phyloP scores from a whole-genome alignment of 768 basidiomycete genomes.

The Coprinopsis strossmayeri region DNA sequence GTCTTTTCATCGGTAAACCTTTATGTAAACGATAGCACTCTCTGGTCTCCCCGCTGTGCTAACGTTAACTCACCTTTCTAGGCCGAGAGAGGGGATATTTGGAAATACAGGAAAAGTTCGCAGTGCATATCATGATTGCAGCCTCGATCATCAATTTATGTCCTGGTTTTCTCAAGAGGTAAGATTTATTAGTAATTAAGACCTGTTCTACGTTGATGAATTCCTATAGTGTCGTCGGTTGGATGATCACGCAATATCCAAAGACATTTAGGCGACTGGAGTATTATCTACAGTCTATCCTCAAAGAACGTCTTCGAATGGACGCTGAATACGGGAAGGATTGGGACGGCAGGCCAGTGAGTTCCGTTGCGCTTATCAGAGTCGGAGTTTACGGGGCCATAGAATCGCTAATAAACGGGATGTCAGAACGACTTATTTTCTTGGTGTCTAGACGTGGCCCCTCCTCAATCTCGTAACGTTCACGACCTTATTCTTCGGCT shows the following conservation, averaged over 20 bases:
- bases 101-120: conserved; percentile 20
- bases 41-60: background rate
- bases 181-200: background rate
- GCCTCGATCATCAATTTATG: conserved; percentile 18
- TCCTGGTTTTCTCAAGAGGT: conserved; percentile 28
- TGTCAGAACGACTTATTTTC: conserved; percentile 38
- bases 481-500: conserved; percentile 22
- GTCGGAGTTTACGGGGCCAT: too few species aligned
- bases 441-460: conserved; percentile 30
- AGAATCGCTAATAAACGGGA: conserved; percentile 2
- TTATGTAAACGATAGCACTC: conserved; percentile 26
- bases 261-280: conserved; percentile 3
- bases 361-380: background rate
- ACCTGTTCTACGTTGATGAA: background rate
- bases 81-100: conserved; percentile 33
- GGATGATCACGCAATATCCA: conserved; percentile 11
- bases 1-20: conserved; percentile 38
- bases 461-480: conserved; percentile 5
- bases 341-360: conserved; percentile 21
- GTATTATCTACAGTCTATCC: conserved; percentile 18
- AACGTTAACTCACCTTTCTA: conserved; percentile 15
- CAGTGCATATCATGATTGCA: conserved; percentile 19
- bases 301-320: conserved; percentile 20
- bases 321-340: conserved; percentile 18
- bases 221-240: conserved; percentile 8